Conservation (phyloP, 148 eudicot species). For the Limonium bicolor region DNA sequence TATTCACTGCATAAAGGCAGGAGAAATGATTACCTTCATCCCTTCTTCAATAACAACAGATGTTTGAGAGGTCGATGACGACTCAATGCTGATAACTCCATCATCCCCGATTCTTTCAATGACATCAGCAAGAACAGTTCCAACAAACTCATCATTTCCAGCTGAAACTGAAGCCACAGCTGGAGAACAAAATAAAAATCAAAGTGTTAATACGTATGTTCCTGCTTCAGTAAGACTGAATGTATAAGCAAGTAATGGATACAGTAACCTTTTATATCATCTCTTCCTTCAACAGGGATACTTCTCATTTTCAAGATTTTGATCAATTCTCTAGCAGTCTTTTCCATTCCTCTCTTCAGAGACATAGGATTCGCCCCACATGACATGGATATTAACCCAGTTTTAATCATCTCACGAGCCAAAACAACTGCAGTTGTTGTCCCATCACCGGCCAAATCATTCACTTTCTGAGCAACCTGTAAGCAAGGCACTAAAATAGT, state of each 20-base stretch:
- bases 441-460: conserved; percentile 91
- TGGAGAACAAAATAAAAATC: conserved; percentile 14
- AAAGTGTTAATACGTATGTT: background rate
- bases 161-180: conserved; percentile 82
- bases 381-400: conserved; percentile 53
- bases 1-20: too few species aligned
- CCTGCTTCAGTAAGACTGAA: background rate
- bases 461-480: conserved; percentile 91
- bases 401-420: conserved; percentile 76
- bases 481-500: conserved; percentile 14
- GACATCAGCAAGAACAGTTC: conserved; percentile 73
- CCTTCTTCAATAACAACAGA: conserved; percentile 72
- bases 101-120: conserved; percentile 70
- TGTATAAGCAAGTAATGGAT: background rate
- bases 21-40: conserved; percentile 60
- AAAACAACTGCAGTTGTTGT: conserved; percentile 86
- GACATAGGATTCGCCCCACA: conserved; percentile 74
- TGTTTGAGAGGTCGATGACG: conserved; percentile 68
- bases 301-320: conserved; percentile 48
- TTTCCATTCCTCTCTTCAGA: conserved; percentile 79
- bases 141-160: conserved; percentile 88
- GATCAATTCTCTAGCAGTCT: conserved; percentile 53
- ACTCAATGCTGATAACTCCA: conserved; percentile 64
- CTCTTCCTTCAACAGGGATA: conserved; percentile 43
- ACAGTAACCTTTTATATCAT: conserved; percentile 54